These are phyloP conservation scores for Pyrus hybrid DNA, from an alignment of 331 rosid genomes.

Conservation along the genomic window DNA sequence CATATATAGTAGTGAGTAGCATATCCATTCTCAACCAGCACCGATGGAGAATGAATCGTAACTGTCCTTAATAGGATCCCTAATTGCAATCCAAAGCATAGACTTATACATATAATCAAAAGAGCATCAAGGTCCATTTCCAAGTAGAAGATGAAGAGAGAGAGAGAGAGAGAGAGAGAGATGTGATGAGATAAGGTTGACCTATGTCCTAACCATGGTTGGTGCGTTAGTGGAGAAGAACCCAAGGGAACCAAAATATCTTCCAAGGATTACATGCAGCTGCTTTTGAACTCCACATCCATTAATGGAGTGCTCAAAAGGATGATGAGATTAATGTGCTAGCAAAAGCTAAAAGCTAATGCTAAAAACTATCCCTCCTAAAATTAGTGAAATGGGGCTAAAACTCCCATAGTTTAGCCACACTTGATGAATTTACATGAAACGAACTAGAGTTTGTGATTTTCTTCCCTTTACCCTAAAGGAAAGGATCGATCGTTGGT, in stretches of 20 bases:
- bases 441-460: conserved; percentile 21
- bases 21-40: conserved; percentile 46
- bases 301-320: conserved; percentile 58
- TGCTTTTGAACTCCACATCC: conserved; percentile 81
- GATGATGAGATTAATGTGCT: conserved; percentile 48
- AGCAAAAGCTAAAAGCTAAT: conserved; percentile 25
- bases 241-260: conserved; percentile 96
- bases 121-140: conserved; percentile 56
- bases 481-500: conserved; percentile 28
- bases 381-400: conserved; percentile 44
- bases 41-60: conserved; percentile 40
- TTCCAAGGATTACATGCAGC: conserved; percentile 82
- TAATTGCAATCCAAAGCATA: conserved; percentile 64
- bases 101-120: conserved; percentile 46
- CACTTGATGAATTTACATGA: conserved; percentile 53
- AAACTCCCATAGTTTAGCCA: conserved; percentile 71
- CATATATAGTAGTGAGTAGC: conserved; percentile 34
- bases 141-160: conserved; percentile 13
- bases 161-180: conserved; percentile 5
- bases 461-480: conserved; percentile 53
- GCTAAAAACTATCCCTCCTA: conserved; percentile 44
- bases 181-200: conserved; percentile 36
- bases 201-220: conserved; percentile 99
- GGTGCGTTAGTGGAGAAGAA: conserved; percentile 63
- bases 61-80: conserved; percentile 37